A percentile compares a stretch with the other conserved stretches of the same genome.
These are phyloP conservation scores for Scytalidium lignicola DNA, from an alignment of 2,329 filamentous ascomycete genomes.

Conservation along the genomic window DNA sequence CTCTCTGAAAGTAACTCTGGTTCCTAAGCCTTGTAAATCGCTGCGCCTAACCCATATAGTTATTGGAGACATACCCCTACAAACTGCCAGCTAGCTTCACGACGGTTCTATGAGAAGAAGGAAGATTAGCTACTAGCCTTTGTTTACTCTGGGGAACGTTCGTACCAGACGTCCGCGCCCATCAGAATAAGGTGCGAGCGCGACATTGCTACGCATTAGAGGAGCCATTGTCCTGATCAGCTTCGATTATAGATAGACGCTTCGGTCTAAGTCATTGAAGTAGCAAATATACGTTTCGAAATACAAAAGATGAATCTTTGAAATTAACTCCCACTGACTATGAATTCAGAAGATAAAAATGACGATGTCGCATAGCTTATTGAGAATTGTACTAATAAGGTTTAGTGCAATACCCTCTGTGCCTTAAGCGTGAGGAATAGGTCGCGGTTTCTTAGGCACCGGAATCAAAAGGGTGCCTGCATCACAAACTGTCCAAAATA, in stretches of 20 bases:
- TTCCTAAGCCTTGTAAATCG: conserved; percentile 5
- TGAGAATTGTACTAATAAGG: neutral
- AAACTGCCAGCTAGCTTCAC: conserved; percentile 27
- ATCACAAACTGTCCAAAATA: neutral
- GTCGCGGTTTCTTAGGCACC: too few species aligned
- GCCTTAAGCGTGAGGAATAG: too few species aligned
- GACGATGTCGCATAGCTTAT: neutral
- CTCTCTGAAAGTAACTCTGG: conserved; percentile 22
- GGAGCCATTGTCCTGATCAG: conserved; percentile 22
- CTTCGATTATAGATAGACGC: conserved; percentile 1
- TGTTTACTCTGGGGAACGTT: neutral
- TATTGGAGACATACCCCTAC: conserved; percentile 17
- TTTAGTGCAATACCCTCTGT: neutral
- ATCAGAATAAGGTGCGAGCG: conserved; percentile 14
- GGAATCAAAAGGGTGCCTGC: too few species aligned
- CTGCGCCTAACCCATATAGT: neutral
- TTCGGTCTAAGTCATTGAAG: neutral
- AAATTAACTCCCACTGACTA: neutral
- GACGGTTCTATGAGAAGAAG: conserved; percentile 16
- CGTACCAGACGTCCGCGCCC: conserved; percentile 15
- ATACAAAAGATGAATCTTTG: neutral
- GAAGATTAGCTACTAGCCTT: conserved; percentile 12
- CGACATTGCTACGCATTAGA: conserved; percentile 19
- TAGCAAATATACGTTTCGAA: neutral
- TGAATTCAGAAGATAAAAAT: neutral